Conservation (phyloP, 805 yeast species). For the Sungouiozyma ichnusensis region DNA sequence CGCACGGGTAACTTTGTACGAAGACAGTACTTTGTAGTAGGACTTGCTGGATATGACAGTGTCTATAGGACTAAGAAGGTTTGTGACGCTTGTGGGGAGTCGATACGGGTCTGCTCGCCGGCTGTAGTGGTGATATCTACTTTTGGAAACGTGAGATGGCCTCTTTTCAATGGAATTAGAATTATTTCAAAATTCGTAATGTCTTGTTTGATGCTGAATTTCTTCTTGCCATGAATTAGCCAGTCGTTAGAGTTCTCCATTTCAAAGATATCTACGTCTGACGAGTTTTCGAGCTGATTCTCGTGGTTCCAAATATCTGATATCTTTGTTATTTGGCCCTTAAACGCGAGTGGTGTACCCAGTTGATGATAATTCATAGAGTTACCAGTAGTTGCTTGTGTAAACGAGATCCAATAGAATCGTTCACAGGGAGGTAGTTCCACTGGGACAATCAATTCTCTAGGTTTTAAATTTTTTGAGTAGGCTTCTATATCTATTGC, state of each 20-base stretch:
- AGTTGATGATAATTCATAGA: slow-evolving; percentile 5
- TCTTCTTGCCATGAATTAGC: slow-evolving; percentile 67
- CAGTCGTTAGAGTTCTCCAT: slow-evolving; percentile 55
- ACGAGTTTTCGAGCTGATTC: background rate
- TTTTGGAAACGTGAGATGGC: slow-evolving; percentile 59
- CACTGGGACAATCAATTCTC: slow-evolving; percentile 20
- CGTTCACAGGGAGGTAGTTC: slow-evolving; percentile 18
- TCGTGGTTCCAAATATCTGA: slow-evolving; percentile 9
- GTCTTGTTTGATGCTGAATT: slow-evolving; percentile 38
- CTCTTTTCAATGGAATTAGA: slow-evolving; percentile 67
- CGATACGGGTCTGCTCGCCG: slow-evolving; percentile 43
- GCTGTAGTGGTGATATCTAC: slow-evolving; percentile 36
- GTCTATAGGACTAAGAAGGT: slow-evolving; percentile 44
- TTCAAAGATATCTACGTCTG: slow-evolving; percentile 33
- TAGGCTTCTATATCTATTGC: slow-evolving; percentile 19
- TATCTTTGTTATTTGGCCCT: slow-evolving; percentile 5
- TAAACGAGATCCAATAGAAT: slow-evolving; percentile 16
- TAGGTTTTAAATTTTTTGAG: slow-evolving; percentile 12
- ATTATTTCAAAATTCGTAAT: slow-evolving; percentile 30
- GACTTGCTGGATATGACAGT: too few species aligned
- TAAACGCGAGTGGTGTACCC: slow-evolving; percentile 15
- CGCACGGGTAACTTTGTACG: background rate
- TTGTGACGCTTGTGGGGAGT: slow-evolving; percentile 58
- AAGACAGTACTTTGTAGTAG: too few species aligned
- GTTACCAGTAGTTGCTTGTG: background rate